phyloP scores from a whole-genome alignment of 345 rosid species.

The Syzygium grande region DNA sequence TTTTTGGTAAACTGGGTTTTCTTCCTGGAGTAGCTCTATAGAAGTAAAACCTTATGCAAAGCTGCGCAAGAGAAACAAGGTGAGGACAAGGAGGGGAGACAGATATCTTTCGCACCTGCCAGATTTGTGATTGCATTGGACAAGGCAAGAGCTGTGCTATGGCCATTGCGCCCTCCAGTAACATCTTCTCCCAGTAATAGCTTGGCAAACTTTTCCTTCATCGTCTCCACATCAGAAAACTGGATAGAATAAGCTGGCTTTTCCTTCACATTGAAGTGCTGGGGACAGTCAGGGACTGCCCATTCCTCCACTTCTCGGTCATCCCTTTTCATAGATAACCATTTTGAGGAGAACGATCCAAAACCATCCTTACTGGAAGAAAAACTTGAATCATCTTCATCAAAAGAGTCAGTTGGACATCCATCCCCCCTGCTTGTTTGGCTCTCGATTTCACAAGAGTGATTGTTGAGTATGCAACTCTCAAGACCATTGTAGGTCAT shows the following conservation, averaged over 20 bases:
- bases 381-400: slow-evolving; percentile 78
- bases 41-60: neutral
- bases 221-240: slow-evolving; percentile 56
- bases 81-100: neutral
- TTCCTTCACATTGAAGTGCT: slow-evolving; percentile 42
- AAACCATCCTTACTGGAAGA: slow-evolving; percentile 91
- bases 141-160: slow-evolving; percentile 66
- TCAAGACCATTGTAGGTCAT: slow-evolving; percentile 83
- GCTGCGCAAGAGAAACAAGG: neutral
- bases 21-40: neutral
- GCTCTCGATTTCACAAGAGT: slow-evolving; percentile 76
- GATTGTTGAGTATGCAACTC: slow-evolving; percentile 73
- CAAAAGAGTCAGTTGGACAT: slow-evolving; percentile 63
- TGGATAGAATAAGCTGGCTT: slow-evolving; percentile 32
- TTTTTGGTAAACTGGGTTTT: neutral
- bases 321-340: slow-evolving; percentile 48
- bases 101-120: slow-evolving; percentile 41
- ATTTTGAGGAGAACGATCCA: slow-evolving; percentile 83
- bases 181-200: slow-evolving; percentile 80
- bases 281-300: slow-evolving; percentile 72
- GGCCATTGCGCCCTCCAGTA: slow-evolving; percentile 71
- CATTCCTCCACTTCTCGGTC: slow-evolving; percentile 45
- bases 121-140: slow-evolving; percentile 85
- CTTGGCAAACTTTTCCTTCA: slow-evolving; percentile 84
- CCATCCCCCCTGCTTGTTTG: slow-evolving; percentile 79